Conservation (phyloP, 805 yeast species). For the Suhomyces vadensis region DNA sequence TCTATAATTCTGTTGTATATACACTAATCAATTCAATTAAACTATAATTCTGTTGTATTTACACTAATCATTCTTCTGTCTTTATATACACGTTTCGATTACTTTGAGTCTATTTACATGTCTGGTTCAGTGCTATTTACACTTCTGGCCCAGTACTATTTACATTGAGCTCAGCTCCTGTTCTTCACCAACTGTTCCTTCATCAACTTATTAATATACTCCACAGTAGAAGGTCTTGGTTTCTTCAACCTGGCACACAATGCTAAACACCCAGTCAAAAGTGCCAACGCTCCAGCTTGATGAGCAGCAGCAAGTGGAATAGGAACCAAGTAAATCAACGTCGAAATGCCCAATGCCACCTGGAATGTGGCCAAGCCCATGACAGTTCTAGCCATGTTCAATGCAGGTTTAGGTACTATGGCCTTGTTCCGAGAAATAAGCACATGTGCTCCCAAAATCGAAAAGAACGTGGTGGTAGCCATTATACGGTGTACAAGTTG, state of each 20-base stretch:
- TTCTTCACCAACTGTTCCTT: constrained; percentile 22
- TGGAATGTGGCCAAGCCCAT: constrained; percentile 86
- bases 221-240: constrained; percentile 38
- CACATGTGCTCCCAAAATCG: constrained; percentile 70
- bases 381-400: constrained; percentile 58
- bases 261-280: constrained; percentile 74
- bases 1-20: too few species aligned
- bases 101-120: too few species aligned
- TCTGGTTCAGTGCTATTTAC: too few species aligned
- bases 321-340: constrained; percentile 87
- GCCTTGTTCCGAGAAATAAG: constrained; percentile 58
- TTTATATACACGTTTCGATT: too few species aligned
- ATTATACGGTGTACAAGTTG: constrained; percentile 86
- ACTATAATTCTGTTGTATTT: too few species aligned
- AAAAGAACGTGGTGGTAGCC: constrained; percentile 77
- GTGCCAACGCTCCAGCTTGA: constrained; percentile 94
- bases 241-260: constrained; percentile 38
- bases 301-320: constrained; percentile 91
- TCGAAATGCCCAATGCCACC: constrained; percentile 81
- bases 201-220: constrained; percentile 33
- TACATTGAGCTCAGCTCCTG: not conserved
- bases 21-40: too few species aligned
- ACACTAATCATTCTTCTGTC: too few species aligned
- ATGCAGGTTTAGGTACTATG: constrained; percentile 55
- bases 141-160: not conserved